A percentile compares a stretch with the other conserved stretches of the same genome.
These are phyloP conservation scores for Pistacia atlantica DNA, from an alignment of 345 rosid species.

Conservation along the genomic window DNA sequence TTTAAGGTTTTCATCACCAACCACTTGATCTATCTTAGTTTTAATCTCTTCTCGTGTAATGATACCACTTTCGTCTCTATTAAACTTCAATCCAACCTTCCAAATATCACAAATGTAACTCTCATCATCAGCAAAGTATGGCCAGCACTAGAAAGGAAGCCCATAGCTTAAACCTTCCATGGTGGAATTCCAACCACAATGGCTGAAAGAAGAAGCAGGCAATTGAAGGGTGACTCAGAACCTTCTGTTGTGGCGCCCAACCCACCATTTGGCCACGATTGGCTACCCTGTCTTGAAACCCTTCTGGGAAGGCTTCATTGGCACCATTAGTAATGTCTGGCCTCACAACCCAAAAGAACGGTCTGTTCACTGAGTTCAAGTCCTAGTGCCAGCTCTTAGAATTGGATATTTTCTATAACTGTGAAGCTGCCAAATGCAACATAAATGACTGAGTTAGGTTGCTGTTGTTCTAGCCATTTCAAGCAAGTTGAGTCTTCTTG, in stretches of 20 bases:
- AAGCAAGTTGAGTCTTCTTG: constrained; percentile 34
- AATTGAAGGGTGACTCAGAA: constrained; percentile 26
- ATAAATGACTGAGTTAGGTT: constrained; percentile 38
- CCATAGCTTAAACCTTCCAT: constrained; percentile 33
- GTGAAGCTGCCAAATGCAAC: constrained; percentile 44
- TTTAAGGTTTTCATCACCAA: background rate
- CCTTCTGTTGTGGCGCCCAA: constrained; percentile 46
- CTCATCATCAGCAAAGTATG: constrained; percentile 47
- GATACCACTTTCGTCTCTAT: constrained; percentile 29
- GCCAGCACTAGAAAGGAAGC: constrained; percentile 59
- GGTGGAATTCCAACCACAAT: constrained; percentile 6
- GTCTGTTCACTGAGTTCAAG: constrained; percentile 26
- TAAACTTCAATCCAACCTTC: constrained; percentile 49
- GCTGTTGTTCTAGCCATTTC: constrained; percentile 36
- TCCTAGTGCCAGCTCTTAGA: constrained; percentile 39
- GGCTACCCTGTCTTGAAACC: background rate
- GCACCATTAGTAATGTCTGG: constrained; percentile 16
- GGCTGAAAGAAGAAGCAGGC: constrained; percentile 24
- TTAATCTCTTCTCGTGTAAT: constrained; percentile 16
- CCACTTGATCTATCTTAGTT: background rate
- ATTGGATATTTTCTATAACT: constrained; percentile 17
- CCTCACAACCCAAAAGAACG: constrained; percentile 15
- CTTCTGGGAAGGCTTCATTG: background rate
- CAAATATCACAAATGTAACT: constrained; percentile 44
- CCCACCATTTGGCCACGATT: constrained; percentile 20